Base-by-base conservation (phyloP, 352 stramenopile species). In the Phytopythium oedochilum region DNA sequence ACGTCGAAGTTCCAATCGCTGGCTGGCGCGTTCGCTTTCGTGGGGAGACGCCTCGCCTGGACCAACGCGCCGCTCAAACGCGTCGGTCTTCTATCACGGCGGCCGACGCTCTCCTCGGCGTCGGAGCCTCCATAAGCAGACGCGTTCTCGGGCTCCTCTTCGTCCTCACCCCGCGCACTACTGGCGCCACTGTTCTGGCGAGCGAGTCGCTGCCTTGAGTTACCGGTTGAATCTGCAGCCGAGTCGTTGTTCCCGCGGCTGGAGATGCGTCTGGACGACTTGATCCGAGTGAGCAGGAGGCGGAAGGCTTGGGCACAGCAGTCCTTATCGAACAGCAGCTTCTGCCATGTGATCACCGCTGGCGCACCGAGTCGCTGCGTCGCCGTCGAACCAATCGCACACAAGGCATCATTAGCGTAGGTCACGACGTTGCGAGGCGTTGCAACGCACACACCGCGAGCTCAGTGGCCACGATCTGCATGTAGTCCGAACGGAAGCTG, bases 311-410 rank as follows among this genome's bases (percentile, higher is more conserved):
- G 73, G 0, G 59, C 60, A 25, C 73, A 86, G 48, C 78, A 88
- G n/a, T 86, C 78, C 15, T 74, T 74, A 53, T 86, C 78, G 53
- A 82, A 88, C 15, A 88, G 58, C 22, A 88, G 59, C 49, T 79
- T 83, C 36, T 86, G 78, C 78, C 78, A 88, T 14, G 78, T 75
- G 46, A 86, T 65, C 55, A 86, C 57, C 15, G 75, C 39, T 28
- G 75, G 72, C 2, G 75, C 73, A 22, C 78, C 77, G 28, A 88
- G 68, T 46, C 77, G 64, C 73, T 85, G n/a, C 42, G 11, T 2
- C 17, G 5, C 10, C n/a, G n/a, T n/a, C n/a, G n/a, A n/a, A 39
- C 42, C 6, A 2, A 34, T 8, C 22, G 31, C n/a, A n/a, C n/a
- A n/a, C n/a, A n/a, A n/a, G n/a, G n/a, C n/a, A n/a, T n/a, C n/a